Evolutionary conservation across 495 filamentous ascomycete species (phyloP).

Genomic region (Penicillium crystallinum): DNA sequence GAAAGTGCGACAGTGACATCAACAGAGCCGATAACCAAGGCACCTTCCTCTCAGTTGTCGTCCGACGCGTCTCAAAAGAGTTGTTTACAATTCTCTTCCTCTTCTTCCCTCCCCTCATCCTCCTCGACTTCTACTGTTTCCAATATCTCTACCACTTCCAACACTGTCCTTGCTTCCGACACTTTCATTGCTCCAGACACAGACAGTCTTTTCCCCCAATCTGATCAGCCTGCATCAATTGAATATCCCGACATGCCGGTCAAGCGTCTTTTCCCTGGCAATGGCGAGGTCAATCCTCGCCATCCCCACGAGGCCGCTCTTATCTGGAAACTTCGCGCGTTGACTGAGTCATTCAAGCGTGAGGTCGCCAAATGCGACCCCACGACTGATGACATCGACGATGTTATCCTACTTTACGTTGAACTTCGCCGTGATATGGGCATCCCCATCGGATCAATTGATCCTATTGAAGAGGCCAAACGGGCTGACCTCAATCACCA

Average conservation of each 20-base stretch:
- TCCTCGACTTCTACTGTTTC: slow-evolving; percentile 7
- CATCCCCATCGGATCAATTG: slow-evolving; percentile 20
- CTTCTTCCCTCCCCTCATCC: not conserved
- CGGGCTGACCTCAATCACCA: not conserved
- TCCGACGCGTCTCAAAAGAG: not conserved
- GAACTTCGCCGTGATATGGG: slow-evolving; percentile 32
- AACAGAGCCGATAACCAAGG: not conserved
- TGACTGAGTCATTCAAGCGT: slow-evolving; percentile 33
- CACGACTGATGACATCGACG: slow-evolving; percentile 26
- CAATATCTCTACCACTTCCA: not conserved
- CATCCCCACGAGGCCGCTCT: not conserved
- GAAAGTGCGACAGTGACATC: not conserved
- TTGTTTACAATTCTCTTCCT: not conserved
- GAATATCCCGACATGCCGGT: slow-evolving; percentile 1
- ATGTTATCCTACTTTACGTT: slow-evolving; percentile 30
- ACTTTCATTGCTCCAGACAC: not conserved
- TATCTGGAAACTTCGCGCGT: slow-evolving; percentile 21
- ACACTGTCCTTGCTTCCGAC: not conserved
- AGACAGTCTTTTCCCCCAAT: slow-evolving; percentile 2
- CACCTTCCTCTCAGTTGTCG: not conserved
- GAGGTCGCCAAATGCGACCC: slow-evolving; percentile 27
- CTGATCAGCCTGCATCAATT: not conserved
- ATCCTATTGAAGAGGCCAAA: not conserved
- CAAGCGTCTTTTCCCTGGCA: slow-evolving; percentile 14
- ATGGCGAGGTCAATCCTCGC: not conserved